Base-by-base conservation (phyloP, 768 basidiomycete genomes). In the Calvatia gigantea region DNA sequence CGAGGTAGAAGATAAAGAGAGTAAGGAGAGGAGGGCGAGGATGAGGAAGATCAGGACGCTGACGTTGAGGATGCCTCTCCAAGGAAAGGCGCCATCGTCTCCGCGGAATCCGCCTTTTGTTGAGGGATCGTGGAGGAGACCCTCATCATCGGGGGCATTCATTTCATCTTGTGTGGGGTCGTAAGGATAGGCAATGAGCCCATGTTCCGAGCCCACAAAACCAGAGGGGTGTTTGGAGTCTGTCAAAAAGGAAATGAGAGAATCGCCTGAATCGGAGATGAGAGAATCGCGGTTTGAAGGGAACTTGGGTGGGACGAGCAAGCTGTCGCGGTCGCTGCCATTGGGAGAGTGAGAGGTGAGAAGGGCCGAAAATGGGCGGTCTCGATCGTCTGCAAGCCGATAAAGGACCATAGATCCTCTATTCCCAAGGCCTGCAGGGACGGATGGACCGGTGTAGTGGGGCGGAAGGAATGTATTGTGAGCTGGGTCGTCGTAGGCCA, bases 1-100 rank as follows among this genome's bases (percentile, higher is more conserved):
- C 81, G 2, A 95, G 94, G 66, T 91, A 95, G 38, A 85, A 83
- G 48, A 91, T 82, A 69, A 96, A 97, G 6, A 97, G 80, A 33
- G 70, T 70, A 51, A 97, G 69, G 56, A 97, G 70, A n/a, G n/a
- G n/a, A n/a, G n/a, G 4, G 75, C 81, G 25, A 69, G 21, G 14
- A 90, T 71, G 61, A 97, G 76, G 17, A 85, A 1, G 32, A 86
- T 0, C 21, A 98, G 75, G 47, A 90, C 80, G 27, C 80, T 71
- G 48, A 96, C 67, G 71, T 97, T 97, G 57, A 81, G 58, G 3
- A 91, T 42, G 2, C 74, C 72, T 31, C 76, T 65, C 76, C 74
- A 79, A 6, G 77, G 75, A 62, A 79, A 77, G 19, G 65, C 59
- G 38, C 61, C 67, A 12, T 64, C 64, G 35, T 58, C 51, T 38